Evolutionary conservation across 2,329 filamentous ascomycete species (phyloP).

Genomic region (Hymenoscyphus infarciens): DNA sequence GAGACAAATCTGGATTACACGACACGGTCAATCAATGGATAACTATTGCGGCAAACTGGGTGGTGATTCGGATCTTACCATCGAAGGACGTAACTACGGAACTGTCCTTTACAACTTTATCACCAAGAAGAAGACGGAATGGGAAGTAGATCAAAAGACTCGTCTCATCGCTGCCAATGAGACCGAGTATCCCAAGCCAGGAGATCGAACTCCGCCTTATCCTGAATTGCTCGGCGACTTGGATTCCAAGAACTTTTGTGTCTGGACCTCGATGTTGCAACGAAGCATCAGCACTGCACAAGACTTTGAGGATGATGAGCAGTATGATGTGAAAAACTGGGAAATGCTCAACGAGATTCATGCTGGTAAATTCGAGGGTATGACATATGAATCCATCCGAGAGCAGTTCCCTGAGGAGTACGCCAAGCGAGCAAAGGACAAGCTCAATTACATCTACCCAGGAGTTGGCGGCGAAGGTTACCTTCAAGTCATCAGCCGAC

Average conservation of each 20-base stretch:
- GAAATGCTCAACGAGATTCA: conserved; percentile 97
- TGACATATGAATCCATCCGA: conserved; percentile 90
- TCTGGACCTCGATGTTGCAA: conserved; percentile 97
- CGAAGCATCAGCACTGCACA: conserved; percentile 84
- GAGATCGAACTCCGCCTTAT: conserved; percentile 92
- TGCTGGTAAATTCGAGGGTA: conserved; percentile 85
- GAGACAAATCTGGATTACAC: conserved; percentile 95
- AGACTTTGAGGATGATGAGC: conserved; percentile 85
- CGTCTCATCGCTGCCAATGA: conserved; percentile 65
- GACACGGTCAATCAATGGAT: conserved; percentile 87
- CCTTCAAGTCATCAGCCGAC: conserved; percentile 91
- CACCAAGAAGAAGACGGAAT: conserved; percentile 71
- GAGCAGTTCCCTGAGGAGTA: conserved; percentile 79
- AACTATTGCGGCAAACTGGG: conserved; percentile 87
- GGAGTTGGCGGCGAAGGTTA: conserved; percentile 95
- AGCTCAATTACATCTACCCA: conserved; percentile 94
- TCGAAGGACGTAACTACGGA: conserved; percentile 76
- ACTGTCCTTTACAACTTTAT: conserved; percentile 80
- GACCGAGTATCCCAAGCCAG: conserved; percentile 77
- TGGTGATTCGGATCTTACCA: conserved; percentile 80
- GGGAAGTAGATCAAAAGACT: conserved; percentile 77
- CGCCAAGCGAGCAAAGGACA: conserved; percentile 72
- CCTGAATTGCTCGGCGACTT: conserved; percentile 71
- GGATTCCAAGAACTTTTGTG: conserved; percentile 86
- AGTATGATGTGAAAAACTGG: conserved; percentile 96